phyloP scores from a whole-genome alignment of 495 filamentous ascomycete species.

The Penicillium lividum region DNA sequence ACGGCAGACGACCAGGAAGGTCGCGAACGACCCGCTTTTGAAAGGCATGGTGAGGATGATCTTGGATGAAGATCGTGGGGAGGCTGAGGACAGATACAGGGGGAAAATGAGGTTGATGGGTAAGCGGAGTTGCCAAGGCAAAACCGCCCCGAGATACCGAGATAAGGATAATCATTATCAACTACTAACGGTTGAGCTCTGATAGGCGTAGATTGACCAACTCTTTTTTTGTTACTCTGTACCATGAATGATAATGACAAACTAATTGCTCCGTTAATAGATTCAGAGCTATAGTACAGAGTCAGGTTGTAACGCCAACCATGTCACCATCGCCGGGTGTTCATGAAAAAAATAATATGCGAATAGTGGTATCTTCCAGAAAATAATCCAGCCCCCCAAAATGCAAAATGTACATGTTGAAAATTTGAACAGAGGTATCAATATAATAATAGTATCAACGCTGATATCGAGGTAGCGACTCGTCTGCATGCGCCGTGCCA shows the following conservation, averaged over 20 bases:
- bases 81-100: constrained; percentile 17
- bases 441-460: constrained; percentile 27
- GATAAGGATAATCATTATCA: constrained; percentile 16
- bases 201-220: neutral
- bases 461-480: constrained; percentile 51
- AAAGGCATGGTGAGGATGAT: constrained; percentile 35
- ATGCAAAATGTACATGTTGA: constrained; percentile 31
- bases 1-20: constrained; percentile 96
- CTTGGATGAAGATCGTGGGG: constrained; percentile 10
- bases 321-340: constrained; percentile 4
- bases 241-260: neutral
- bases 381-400: constrained; percentile 23
- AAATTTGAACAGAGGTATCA: constrained; percentile 3
- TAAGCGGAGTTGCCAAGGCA: constrained; percentile 27
- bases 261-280: neutral
- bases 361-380: constrained; percentile 36
- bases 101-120: constrained; percentile 20
- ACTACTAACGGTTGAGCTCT: neutral
- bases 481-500: constrained; percentile 42
- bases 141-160: constrained; percentile 6
- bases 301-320: neutral
- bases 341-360: constrained; percentile 23
- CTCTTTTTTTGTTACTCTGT: neutral
- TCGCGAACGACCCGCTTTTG: constrained; percentile 69
- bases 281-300: constrained; percentile 17